phyloP scores from a whole-genome alignment of 371 early-diverging fungal species.

The Apophysomyces ossiformis region DNA sequence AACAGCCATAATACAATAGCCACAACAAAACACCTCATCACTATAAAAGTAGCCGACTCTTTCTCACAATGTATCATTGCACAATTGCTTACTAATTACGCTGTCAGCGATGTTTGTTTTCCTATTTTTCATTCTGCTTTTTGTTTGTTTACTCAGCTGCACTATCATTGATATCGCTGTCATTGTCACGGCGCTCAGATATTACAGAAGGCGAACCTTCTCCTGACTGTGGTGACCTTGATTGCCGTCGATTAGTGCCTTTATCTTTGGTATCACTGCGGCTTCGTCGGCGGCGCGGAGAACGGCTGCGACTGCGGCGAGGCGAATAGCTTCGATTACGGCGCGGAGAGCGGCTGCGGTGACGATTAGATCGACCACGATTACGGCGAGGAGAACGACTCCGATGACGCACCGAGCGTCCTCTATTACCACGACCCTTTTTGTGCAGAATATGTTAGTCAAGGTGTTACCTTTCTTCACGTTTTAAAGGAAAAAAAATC shows the following conservation, averaged over 20 bases:
- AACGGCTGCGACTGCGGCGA: conserved; percentile 15
- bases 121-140: background rate
- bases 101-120: conserved; percentile 4
- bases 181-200: background rate
- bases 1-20: conserved; percentile 4
- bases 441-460: background rate
- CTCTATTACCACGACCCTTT: conserved; percentile 8
- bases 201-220: background rate
- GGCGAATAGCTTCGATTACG: conserved; percentile 5
- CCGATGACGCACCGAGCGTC: background rate
- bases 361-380: conserved; percentile 2
- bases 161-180: background rate
- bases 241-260: conserved; percentile 3
- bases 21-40: conserved; percentile 15
- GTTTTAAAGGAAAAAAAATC: conserved; percentile 15
- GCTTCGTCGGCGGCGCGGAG: conserved; percentile 8
- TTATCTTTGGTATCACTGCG: conserved; percentile 6
- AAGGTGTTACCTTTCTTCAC: background rate
- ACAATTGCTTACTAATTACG: conserved; percentile 10
- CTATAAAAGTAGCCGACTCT: conserved; percentile 16
- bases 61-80: background rate
- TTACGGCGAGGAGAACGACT: conserved; percentile 9
- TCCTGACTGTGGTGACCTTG: background rate
- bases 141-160: background rate
- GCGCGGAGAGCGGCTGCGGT: conserved; percentile 14